Conservation (phyloP, 2,329 filamentous ascomycete species). For the Dactylellina cionopaga region DNA sequence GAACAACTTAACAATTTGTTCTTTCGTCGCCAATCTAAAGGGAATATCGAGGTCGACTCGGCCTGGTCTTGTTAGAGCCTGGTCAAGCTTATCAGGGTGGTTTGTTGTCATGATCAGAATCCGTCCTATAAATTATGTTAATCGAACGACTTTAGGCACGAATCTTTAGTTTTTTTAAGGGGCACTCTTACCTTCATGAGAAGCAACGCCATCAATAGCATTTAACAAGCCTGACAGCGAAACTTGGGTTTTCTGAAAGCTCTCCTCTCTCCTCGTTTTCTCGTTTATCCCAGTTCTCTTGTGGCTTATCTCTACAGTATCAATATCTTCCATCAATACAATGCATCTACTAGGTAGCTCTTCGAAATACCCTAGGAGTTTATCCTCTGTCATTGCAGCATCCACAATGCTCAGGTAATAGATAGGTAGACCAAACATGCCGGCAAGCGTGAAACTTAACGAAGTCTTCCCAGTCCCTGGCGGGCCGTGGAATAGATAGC, state of each 20-base stretch:
- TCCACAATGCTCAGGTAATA: conserved; percentile 63
- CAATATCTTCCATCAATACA: conserved; percentile 62
- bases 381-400: conserved; percentile 59
- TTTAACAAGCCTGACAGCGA: conserved; percentile 75
- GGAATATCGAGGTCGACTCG: conserved; percentile 66
- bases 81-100: conserved; percentile 70
- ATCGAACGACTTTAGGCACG: background rate
- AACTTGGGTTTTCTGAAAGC: conserved; percentile 60
- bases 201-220: conserved; percentile 75
- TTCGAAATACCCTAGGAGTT: conserved; percentile 58
- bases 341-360: conserved; percentile 60
- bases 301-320: conserved; percentile 65
- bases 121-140: conserved; percentile 65
- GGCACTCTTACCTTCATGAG: conserved; percentile 68
- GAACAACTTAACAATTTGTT: conserved; percentile 54
- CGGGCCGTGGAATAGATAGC: conserved; percentile 61
- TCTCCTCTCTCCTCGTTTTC: conserved; percentile 54
- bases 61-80: conserved; percentile 71
- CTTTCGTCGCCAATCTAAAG: conserved; percentile 55
- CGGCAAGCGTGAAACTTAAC: conserved; percentile 60
- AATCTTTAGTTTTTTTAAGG: background rate
- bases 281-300: too few relatives aligned
- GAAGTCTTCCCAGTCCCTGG: conserved; percentile 62
- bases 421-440: conserved; percentile 60
- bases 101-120: conserved; percentile 75